Percentiles rank a stretch among this genome's conserved stretches.
Evolutionary conservation across 257 asterid species (phyloP).

Genomic region (Verbena officinalis): DNA sequence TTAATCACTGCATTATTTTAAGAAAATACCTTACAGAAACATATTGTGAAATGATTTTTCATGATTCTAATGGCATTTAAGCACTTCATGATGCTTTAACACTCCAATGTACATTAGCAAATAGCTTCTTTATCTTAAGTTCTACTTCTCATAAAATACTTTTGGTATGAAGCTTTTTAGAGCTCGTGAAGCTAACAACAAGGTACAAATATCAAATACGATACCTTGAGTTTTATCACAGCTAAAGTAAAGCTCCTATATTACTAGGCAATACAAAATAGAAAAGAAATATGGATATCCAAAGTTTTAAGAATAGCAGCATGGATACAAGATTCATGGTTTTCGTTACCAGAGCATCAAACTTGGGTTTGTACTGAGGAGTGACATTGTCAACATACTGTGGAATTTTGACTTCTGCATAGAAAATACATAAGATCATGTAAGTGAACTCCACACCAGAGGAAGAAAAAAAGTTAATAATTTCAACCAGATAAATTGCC

Average conservation of each 20-base stretch:
- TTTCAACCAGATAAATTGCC: constrained; percentile 2
- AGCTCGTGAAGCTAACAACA: constrained; percentile 17
- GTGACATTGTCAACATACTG: constrained; percentile 84
- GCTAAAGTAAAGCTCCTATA: constrained; percentile 5
- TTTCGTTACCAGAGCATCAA: constrained; percentile 79
- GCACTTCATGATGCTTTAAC: constrained; percentile 9
- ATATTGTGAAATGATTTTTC: constrained; percentile 8
- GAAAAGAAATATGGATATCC: neutral
- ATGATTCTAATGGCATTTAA: neutral
- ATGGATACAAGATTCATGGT: constrained; percentile 15
- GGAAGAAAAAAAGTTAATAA: neutral
- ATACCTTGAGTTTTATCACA: neutral
- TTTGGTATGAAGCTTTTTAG: neutral
- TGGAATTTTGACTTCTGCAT: constrained; percentile 77
- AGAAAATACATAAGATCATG: constrained; percentile 22
- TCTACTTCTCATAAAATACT: neutral
- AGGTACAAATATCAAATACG: neutral
- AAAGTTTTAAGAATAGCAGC: neutral
- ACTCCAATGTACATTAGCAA: neutral
- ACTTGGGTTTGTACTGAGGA: constrained; percentile 85
- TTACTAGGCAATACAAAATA: constrained; percentile 10
- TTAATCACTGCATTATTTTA: neutral
- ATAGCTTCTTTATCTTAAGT: neutral
- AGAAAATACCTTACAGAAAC: constrained; percentile 4
- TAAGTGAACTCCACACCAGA: constrained; percentile 10